These are phyloP conservation scores for Erucastrum elatum DNA, from an alignment of 345 rosid genomes.

Conservation along the genomic window DNA sequence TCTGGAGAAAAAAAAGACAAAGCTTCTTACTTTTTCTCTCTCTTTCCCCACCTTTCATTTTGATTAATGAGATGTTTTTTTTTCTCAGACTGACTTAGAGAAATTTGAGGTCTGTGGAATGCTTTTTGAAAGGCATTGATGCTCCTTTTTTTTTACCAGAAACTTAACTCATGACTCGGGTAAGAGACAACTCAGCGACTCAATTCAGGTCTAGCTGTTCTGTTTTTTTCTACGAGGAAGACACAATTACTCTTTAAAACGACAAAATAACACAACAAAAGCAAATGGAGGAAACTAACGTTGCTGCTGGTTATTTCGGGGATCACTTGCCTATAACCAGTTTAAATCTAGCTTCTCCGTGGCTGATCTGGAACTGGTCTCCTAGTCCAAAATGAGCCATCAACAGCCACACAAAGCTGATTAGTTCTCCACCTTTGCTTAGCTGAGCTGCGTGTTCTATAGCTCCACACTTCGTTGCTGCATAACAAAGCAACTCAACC, in stretches of 20 bases:
- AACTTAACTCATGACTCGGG: background rate
- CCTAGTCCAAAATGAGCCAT: conserved; percentile 78
- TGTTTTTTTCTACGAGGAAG: background rate
- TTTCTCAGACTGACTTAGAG: conserved; percentile 3
- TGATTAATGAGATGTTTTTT: conserved; percentile 1
- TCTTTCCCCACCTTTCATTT: too few species aligned
- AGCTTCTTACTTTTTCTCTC: too few species aligned
- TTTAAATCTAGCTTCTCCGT: too few species aligned
- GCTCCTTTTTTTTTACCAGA: conserved; percentile 12
- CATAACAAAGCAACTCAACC: conserved; percentile 45
- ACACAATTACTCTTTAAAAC: background rate
- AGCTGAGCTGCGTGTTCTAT: conserved; percentile 54
- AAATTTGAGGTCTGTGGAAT: conserved; percentile 1
- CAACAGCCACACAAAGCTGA: conserved; percentile 47
- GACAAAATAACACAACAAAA: background rate
- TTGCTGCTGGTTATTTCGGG: background rate
- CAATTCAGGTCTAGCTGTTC: background rate
- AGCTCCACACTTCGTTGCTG: conserved; percentile 41
- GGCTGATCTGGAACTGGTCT: too few species aligned
- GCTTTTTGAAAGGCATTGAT: conserved; percentile 15
- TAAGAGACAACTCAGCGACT: conserved; percentile 15
- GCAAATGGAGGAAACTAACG: background rate
- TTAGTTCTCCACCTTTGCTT: conserved; percentile 43
- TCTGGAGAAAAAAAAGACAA: too few species aligned
- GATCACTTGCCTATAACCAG: conserved; percentile 48